A percentile compares a stretch with the other conserved stretches of the same genome.
Evolutionary conservation across 2,329 filamentous ascomycete genomes (phyloP).

Genomic region (Dryadomyces sulphureus): DNA sequence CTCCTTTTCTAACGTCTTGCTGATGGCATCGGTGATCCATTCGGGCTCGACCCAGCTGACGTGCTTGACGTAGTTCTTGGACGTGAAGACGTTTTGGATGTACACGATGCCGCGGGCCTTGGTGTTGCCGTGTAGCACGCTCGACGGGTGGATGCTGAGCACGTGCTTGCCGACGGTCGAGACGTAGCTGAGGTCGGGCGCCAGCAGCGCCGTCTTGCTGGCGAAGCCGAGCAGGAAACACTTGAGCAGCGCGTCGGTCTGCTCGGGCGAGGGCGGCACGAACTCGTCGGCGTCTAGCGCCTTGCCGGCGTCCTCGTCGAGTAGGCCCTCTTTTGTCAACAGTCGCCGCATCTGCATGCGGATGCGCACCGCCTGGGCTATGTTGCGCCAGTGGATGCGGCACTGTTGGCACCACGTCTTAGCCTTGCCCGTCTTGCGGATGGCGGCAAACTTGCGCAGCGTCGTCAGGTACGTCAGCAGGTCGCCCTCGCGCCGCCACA

Average conservation of each 20-base stretch:
- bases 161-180: conserved; percentile 44
- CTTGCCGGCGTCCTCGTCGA: conserved; percentile 20
- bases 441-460: conserved; percentile 46
- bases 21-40: conserved; percentile 38
- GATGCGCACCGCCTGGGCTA: conserved; percentile 48
- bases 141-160: conserved; percentile 48
- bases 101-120: conserved; percentile 57
- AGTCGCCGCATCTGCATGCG: conserved; percentile 44
- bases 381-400: conserved; percentile 42
- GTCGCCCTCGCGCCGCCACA: conserved; percentile 48
- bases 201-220: conserved; percentile 43
- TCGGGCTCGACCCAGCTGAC: conserved; percentile 45
- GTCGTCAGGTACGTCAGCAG: conserved; percentile 50
- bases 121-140: conserved; percentile 40
- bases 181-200: conserved; percentile 45
- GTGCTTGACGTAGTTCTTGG: conserved; percentile 52
- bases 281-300: conserved; percentile 38
- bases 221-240: conserved; percentile 50
- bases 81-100: conserved; percentile 50
- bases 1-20: background rate
- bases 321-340: conserved; percentile 36
- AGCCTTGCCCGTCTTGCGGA: conserved; percentile 27
- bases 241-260: conserved; percentile 37
- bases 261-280: conserved; percentile 36
- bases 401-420: conserved; percentile 42